Conservation (phyloP, 306 rosid species). For the Acacia crassicarpa region DNA sequence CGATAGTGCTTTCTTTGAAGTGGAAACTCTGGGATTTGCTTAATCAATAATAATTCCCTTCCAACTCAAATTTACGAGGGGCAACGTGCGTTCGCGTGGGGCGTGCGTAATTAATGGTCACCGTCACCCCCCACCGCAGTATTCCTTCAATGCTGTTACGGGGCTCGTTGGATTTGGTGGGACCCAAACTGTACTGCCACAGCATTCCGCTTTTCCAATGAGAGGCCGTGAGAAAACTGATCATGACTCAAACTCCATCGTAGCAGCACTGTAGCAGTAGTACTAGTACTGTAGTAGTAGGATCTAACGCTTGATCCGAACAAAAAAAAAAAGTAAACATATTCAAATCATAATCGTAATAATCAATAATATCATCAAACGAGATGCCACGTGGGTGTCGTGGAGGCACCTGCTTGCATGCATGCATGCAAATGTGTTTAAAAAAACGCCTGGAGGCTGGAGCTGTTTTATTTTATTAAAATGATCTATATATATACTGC, state of each 20-base stretch:
- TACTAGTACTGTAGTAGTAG: background rate
- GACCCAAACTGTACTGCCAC: conserved; percentile 41
- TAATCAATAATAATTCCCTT: conserved; percentile 37
- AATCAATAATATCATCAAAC: conserved; percentile 36
- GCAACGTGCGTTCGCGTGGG: background rate
- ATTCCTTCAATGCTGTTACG: conserved; percentile 48
- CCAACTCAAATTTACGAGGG: conserved; percentile 18
- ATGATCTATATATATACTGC: background rate
- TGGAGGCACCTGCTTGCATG: conserved; percentile 67
- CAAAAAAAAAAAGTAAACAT: conserved; percentile 13
- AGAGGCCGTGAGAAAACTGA: conserved; percentile 4
- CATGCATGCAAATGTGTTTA: conserved; percentile 63
- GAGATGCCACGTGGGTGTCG: conserved; percentile 70
- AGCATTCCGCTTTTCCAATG: conserved; percentile 62
- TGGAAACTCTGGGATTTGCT: conserved; percentile 64
- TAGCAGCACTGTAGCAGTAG: no score
- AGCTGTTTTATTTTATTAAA: background rate
- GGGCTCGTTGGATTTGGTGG: conserved; percentile 89
- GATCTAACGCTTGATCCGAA: conserved; percentile 39
- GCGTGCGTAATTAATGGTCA: conserved; percentile 27
- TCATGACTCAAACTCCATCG: conserved; percentile 17
- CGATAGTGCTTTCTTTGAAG: conserved; percentile 35
- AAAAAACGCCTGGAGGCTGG: conserved; percentile 25
- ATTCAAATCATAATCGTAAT: background rate
- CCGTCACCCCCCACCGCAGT: background rate